Evolutionary conservation across 2,329 filamentous ascomycete species (phyloP), one percentile per base, ranked within the genome.

Genomic region (Calonectria honghensis): DNA sequence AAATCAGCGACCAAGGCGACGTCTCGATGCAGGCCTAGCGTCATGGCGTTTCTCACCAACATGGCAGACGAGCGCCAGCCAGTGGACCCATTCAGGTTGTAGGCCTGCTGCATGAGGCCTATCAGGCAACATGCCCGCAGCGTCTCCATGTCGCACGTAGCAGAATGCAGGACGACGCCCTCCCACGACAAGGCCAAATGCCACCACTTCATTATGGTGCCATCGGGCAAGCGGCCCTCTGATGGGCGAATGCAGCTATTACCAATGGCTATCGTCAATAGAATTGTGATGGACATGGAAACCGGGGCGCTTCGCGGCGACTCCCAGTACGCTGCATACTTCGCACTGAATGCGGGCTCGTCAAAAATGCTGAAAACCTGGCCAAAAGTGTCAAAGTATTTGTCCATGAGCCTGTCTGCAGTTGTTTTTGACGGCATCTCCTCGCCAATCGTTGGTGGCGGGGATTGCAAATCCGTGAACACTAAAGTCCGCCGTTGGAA

Each of bases 91-190:
- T 54, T 54, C 29, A 54, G 11, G 51, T 54, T 54, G 51, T 54
- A 54, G 27, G 51, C 51, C 7, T 54, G 51, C 16, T 54, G 51
- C 51, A 54, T 54, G 51, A 54, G 51, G n/a, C 51, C 51, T 32
- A 54, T 54, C 51, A 54, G 51, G 29, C 51, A 54, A 32, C 51
- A 54, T 20, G 51, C 51, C 29, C 32, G 51, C 29, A 54, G 18
- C 18, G 51, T 54, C 27, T 7, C 51, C 1, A 54, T 18, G 27
- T 54, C 51, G 51, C 51, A 54, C 29, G 1, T 29, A 54, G 51
- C 11, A 32, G 51, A 54, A 20, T 54, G 51, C 6, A 54, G 51
- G 16, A 54, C 51, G 27, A 54, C 51, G n/a, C 51, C 51, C 29
- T 54, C 51, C 51, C 51, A 54, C 3, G 51, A 54, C 29, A 54